Evolutionary conservation across 495 filamentous ascomycete species (phyloP).

Genomic region (Talaromyces trachyspermus): DNA sequence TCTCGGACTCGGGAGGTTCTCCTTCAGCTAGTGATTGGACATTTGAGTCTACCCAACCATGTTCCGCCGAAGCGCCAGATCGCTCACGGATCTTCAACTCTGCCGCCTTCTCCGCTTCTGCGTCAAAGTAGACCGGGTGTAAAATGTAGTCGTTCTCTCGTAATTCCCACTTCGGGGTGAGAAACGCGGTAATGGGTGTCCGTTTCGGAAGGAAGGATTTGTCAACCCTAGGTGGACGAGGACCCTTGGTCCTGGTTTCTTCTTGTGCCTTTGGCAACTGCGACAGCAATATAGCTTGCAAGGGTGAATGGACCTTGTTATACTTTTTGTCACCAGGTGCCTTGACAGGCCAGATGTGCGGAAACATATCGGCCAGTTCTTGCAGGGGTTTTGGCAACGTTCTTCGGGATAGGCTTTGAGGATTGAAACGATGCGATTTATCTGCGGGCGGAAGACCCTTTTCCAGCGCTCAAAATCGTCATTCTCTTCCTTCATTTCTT

Average conservation of each 20-base stretch:
- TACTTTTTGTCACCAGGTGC: slow-evolving; percentile 77
- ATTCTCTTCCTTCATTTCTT: slow-evolving; percentile 14
- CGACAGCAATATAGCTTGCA: slow-evolving; percentile 70
- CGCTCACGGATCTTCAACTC: slow-evolving; percentile 39
- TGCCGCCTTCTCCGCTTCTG: slow-evolving; percentile 30
- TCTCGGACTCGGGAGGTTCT: slow-evolving; percentile 55
- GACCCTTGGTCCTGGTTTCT: slow-evolving; percentile 44
- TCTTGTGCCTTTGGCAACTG: slow-evolving; percentile 57
- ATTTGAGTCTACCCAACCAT: slow-evolving; percentile 79
- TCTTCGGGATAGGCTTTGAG: slow-evolving; percentile 52
- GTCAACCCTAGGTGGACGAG: slow-evolving; percentile 48
- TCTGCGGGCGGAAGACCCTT: slow-evolving; percentile 34
- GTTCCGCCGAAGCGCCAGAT: slow-evolving; percentile 35
- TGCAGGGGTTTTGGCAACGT: slow-evolving; percentile 56
- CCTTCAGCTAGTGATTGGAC: slow-evolving; percentile 62
- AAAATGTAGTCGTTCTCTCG: slow-evolving; percentile 71
- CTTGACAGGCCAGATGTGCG: slow-evolving; percentile 80
- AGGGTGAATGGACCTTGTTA: slow-evolving; percentile 72
- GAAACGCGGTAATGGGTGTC: slow-evolving; percentile 69
- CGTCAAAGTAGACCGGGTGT: slow-evolving; percentile 61
- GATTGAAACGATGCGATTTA: slow-evolving; percentile 57
- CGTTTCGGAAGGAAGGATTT: slow-evolving; percentile 58
- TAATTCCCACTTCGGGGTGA: slow-evolving; percentile 66
- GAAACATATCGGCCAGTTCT: slow-evolving; percentile 73
- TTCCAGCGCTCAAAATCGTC: slow-evolving; percentile 38